A percentile compares a stretch with the other conserved stretches of the same genome.
phyloP scores from a whole-genome alignment of 2,329 filamentous ascomycete genomes.

The Colletotrichum siamense region DNA sequence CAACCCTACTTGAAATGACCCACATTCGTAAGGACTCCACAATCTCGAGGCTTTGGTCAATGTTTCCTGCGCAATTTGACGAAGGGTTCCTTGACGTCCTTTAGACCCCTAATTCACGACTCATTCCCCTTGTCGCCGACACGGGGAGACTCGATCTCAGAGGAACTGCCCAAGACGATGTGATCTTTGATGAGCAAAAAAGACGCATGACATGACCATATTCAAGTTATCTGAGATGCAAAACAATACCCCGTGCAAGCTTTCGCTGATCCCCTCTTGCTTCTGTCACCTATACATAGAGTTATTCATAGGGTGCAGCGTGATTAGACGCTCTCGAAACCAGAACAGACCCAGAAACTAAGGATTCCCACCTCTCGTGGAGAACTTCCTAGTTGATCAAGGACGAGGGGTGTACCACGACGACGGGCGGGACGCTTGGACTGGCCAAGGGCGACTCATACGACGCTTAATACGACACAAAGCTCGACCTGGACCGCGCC shows the following conservation, averaged over 20 bases:
- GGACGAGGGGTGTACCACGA: neutral
- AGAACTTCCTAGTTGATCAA: neutral
- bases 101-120: neutral
- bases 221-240: neutral
- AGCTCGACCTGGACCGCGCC: neutral
- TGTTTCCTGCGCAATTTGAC: accelerated
- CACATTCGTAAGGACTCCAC: neutral
- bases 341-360: neutral
- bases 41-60: neutral
- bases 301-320: neutral
- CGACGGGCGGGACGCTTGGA: neutral
- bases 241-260: neutral
- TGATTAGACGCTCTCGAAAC: neutral
- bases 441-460: neutral
- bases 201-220: neutral
- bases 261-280: neutral
- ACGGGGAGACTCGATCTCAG: neutral
- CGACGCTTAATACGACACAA: neutral
- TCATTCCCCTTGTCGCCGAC: neutral
- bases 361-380: neutral
- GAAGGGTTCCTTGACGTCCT: neutral
- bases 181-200: neutral
- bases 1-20: neutral
- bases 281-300: neutral
- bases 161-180: neutral